Evolutionary conservation across 106 monocot species (phyloP), one percentile per base, ranked within the genome.

Genomic region (Dendrobium officinale): DNA sequence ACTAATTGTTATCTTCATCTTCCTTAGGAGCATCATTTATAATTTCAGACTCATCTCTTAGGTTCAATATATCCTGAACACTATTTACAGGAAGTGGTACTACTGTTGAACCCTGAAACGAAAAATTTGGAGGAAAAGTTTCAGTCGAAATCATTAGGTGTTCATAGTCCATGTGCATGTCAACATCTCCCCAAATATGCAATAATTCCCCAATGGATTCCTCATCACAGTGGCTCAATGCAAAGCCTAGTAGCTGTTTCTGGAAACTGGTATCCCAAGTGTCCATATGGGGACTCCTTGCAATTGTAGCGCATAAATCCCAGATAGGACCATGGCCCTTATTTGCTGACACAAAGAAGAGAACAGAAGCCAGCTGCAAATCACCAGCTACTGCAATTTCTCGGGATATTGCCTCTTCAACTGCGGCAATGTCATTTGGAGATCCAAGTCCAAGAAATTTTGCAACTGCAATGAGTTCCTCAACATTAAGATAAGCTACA

Each of bases 291-390:
- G 92, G 92, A n/a, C 95, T 95, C 84, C 89, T 89, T 56, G 95
- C 98, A 88, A 98, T 91, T 82, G 95, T 89, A 81, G 91, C 86
- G 83, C 95, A 95, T 37, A 98, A 75, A 77, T 98, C 98, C 98
- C 98, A 95, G 44, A 92, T 87, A 4, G 89, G 73, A 72, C 98
- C 92, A 86, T 98, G 92, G 9, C 89, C 91, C 72, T 95, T 98
- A 78, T 88, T 98, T 44, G 89, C 84, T 31, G 95, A 84, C 77
- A 70, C 75, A 72, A 90, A 79, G 79, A 95, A 98, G 44, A 95
- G 86, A 85, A 93, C 95, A 89, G 86, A 92, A 79, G 95, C 91
- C 49, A 95, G 67, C 77, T 95, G 98, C 27, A 92, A 83, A 91
- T 98, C 92, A 79, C 98, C 95, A 81, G 89, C 75, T 18, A 88